Conservation (phyloP, 345 rosid genomes). For the Pistacia atlantica region DNA sequence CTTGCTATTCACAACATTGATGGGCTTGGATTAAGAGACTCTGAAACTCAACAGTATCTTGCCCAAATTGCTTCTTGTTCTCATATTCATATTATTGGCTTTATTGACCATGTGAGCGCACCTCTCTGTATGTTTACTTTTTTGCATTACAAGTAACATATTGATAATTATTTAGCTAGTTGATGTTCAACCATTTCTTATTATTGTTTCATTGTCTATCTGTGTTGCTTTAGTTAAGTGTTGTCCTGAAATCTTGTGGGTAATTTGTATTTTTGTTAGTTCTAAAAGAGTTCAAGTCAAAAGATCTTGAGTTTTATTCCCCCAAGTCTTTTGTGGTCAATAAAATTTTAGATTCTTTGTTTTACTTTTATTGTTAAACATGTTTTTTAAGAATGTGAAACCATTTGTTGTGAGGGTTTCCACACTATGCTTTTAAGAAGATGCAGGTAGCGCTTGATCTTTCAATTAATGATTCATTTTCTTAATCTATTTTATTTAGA, state of each 20-base stretch:
- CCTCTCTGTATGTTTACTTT: constrained; percentile 64
- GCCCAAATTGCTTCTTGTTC: constrained; percentile 85
- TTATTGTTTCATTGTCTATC: not conserved
- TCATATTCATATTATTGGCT: constrained; percentile 71
- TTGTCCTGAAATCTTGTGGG: too few relatives aligned
- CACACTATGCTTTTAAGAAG: too few relatives aligned
- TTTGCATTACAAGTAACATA: too few relatives aligned
- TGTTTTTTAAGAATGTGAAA: too few relatives aligned
- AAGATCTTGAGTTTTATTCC: not conserved
- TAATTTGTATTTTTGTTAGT: not conserved
- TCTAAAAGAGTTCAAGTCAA: not conserved
- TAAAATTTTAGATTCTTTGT: not conserved
- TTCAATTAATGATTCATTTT: too few relatives aligned
- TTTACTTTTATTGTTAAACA: not conserved
- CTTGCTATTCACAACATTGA: constrained; percentile 83
- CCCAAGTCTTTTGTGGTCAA: not conserved
- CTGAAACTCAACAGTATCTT: constrained; percentile 55
- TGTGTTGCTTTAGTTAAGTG: too few relatives aligned
- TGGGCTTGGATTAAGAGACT: constrained; percentile 50
- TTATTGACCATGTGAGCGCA: constrained; percentile 85
- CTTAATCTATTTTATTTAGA: too few relatives aligned
- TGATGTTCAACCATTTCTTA: not conserved
- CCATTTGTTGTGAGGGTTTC: too few relatives aligned
- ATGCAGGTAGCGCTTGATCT: too few relatives aligned
- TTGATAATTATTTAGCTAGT: not conserved